These are phyloP conservation scores for Penicillium oxalicum DNA, from an alignment of 2,329 filamentous ascomycete species.

Conservation along the genomic window DNA sequence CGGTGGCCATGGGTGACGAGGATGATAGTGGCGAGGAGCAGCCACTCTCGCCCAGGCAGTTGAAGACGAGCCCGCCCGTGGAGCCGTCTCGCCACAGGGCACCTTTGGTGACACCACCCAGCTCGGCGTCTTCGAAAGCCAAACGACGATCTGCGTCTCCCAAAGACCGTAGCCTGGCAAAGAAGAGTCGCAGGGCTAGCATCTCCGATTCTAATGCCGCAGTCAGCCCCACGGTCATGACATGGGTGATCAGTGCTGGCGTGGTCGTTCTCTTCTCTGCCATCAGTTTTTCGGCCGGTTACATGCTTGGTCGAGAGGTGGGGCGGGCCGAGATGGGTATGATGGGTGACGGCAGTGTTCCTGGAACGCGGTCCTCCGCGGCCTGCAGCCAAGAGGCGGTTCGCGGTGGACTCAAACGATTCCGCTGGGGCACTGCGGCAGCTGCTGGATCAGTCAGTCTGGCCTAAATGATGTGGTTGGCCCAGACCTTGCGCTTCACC, in stretches of 20 bases:
- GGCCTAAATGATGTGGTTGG: slow-evolving; percentile 19
- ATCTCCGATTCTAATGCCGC: slow-evolving; percentile 27
- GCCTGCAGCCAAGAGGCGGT: slow-evolving; percentile 43
- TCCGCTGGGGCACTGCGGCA: slow-evolving; percentile 39
- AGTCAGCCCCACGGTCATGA: slow-evolving; percentile 56
- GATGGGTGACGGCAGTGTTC: slow-evolving; percentile 22
- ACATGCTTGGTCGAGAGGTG: slow-evolving; percentile 55
- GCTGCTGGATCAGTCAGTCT: slow-evolving; percentile 34
- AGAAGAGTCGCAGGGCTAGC: slow-evolving; percentile 31
- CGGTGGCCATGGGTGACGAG: slow-evolving; percentile 46
- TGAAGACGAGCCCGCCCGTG: slow-evolving; percentile 17
- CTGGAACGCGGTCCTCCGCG: slow-evolving; percentile 29
- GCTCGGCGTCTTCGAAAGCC: slow-evolving; percentile 16
- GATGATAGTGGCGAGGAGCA: slow-evolving; percentile 27
- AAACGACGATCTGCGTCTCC: slow-evolving; percentile 34
- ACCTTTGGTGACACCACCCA: slow-evolving; percentile 5
- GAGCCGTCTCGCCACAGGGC: slow-evolving; percentile 20
- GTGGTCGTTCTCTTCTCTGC: slow-evolving; percentile 60
- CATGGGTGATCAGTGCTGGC: slow-evolving; percentile 60
- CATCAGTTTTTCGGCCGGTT: slow-evolving; percentile 60
- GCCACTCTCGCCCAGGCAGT: slow-evolving; percentile 11
- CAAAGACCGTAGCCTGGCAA: slow-evolving; percentile 34
- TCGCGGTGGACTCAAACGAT: slow-evolving; percentile 38
- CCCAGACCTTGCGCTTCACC: neutral
- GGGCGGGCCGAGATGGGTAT: slow-evolving; percentile 47